These are phyloP conservation scores for Alternaria tenuissima DNA, from an alignment of 2,329 filamentous ascomycete genomes.

Conservation along the genomic window DNA sequence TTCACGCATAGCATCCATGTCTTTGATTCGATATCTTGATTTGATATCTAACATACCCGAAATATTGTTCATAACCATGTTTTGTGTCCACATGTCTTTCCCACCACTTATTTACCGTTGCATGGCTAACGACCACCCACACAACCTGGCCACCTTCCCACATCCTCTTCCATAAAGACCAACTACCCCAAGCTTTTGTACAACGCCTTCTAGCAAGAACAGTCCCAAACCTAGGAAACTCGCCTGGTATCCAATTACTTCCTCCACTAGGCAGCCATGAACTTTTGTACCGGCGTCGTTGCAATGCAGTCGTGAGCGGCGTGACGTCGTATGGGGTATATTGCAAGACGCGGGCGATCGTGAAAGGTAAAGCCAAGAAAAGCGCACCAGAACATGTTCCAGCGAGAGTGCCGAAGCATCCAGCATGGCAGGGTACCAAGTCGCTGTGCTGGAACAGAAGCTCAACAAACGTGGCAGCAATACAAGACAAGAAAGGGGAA, in stretches of 20 bases:
- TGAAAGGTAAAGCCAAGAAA: conserved; percentile 10
- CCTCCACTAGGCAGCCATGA: conserved; percentile 23
- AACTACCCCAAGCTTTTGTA: background rate
- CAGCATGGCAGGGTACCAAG: background rate
- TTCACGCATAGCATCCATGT: background rate
- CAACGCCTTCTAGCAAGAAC: conserved; percentile 8
- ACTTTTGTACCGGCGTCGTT: conserved; percentile 22
- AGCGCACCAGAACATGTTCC: conserved; percentile 8
- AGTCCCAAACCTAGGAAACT: conserved; percentile 5
- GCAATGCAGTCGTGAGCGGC: conserved; percentile 36
- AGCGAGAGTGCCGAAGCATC: conserved; percentile 28
- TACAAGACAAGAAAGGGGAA: conserved; percentile 2
- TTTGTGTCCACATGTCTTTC: conserved; percentile 17
- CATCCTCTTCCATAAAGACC: background rate
- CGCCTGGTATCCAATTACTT: conserved; percentile 11
- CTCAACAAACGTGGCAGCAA: background rate
- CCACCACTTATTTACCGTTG: background rate
- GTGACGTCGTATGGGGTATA: conserved; percentile 40
- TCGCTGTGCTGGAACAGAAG: conserved; percentile 21
- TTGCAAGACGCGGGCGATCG: conserved; percentile 22
- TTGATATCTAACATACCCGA: conserved; percentile 25
- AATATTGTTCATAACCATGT: conserved; percentile 20
- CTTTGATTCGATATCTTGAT: background rate
- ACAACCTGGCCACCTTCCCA: background rate
- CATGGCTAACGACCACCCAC: background rate